phyloP scores from a whole-genome alignment of 164 flowering plant genomes.

The Saururus chinensis region DNA sequence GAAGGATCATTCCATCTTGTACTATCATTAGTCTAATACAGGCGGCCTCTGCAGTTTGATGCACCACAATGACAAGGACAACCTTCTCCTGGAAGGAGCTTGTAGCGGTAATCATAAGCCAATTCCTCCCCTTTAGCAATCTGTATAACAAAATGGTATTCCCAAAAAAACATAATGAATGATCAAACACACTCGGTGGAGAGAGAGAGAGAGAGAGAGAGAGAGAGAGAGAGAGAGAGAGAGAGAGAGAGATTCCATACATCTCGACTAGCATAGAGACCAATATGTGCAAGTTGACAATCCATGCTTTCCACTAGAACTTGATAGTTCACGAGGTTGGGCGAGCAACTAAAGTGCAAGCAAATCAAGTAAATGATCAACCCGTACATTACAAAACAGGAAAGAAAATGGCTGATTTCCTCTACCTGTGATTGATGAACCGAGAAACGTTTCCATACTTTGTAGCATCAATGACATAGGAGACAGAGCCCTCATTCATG shows the following conservation, averaged over 20 bases:
- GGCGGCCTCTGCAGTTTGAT: slow-evolving; percentile 62
- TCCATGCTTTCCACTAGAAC: slow-evolving; percentile 96
- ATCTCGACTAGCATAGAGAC: slow-evolving; percentile 78
- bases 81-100: slow-evolving; percentile 43
- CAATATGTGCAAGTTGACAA: slow-evolving; percentile 76
- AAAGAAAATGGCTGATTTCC: background rate
- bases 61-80: slow-evolving; percentile 61
- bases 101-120: slow-evolving; percentile 45
- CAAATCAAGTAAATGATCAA: slow-evolving; percentile 3
- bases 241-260: slow-evolving; percentile 38
- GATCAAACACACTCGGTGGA: too few species aligned
- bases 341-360: slow-evolving; percentile 53
- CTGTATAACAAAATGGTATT: too few species aligned
- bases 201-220: too few species aligned
- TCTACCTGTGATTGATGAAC: slow-evolving; percentile 87
- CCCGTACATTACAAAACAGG: background rate
- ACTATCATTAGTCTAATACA: slow-evolving; percentile 12
- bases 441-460: slow-evolving; percentile 87
- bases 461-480: slow-evolving; percentile 75
- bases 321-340: slow-evolving; percentile 77
- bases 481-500: slow-evolving; percentile 43
- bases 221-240: background rate
- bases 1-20: background rate
- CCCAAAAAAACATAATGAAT: too few species aligned
- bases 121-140: slow-evolving; percentile 75